These are phyloP conservation scores for Sordariomycetes sp. DNA, from an alignment of 2,329 filamentous ascomycete species.

Conservation along the genomic window DNA sequence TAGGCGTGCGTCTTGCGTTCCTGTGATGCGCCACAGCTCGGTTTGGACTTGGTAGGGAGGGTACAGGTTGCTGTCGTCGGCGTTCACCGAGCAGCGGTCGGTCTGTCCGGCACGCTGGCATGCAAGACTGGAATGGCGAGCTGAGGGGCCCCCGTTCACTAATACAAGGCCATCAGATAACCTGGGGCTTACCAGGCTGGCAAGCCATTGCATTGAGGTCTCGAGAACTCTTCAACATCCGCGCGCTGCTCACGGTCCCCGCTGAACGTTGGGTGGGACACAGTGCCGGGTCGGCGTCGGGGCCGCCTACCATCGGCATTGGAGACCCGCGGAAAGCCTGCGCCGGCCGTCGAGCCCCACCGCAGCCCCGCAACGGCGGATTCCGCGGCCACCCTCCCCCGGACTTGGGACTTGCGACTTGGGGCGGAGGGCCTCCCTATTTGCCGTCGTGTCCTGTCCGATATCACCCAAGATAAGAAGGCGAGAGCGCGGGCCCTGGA, in stretches of 20 bases:
- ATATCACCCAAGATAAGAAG: too few relatives aligned
- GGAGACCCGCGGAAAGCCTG: background rate
- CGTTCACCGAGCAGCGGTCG: too few relatives aligned
- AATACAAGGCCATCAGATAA: too few relatives aligned
- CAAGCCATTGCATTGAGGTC: too few relatives aligned
- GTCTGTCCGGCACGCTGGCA: too few relatives aligned
- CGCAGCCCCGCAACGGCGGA: background rate
- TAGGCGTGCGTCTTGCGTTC: background rate
- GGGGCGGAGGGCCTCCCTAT: too few relatives aligned
- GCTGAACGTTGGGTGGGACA: background rate
- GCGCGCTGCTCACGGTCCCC: background rate
- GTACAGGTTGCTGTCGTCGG: background rate
- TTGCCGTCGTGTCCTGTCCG: too few relatives aligned
- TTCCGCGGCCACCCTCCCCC: conserved; percentile 1
- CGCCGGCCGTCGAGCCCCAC: background rate
- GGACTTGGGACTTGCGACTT: too few relatives aligned
- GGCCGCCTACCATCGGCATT: conserved; percentile 4
- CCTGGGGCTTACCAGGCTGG: too few relatives aligned
- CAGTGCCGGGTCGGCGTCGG: background rate
- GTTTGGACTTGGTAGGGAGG: background rate
- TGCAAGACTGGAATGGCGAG: too few relatives aligned
- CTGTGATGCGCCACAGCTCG: background rate
- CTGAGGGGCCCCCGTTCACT: too few relatives aligned
- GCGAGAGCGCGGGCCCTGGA: too few relatives aligned
- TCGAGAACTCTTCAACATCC: background rate